A percentile compares a stretch with the other conserved stretches of the same genome.
Evolutionary conservation across 257 asterid genomes (phyloP).

Genomic region (Przewalskia tangutica): DNA sequence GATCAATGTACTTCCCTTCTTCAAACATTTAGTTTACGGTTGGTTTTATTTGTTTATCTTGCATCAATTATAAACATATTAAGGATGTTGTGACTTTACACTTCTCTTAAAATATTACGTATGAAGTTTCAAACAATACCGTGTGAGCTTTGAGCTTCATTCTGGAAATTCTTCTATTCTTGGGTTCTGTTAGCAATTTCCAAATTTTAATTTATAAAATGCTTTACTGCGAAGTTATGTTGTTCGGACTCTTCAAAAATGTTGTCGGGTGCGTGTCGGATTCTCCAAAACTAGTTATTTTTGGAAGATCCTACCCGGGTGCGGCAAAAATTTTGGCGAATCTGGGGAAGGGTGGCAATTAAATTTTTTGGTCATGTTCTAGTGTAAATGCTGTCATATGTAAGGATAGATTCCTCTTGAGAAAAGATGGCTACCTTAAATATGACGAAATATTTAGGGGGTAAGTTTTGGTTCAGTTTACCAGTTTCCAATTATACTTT

Average conservation of each 20-base stretch:
- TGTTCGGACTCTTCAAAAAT: no score
- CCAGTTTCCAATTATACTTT: neutral
- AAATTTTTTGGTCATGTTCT: neutral
- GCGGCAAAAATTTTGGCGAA: no score
- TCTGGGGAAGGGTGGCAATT: neutral
- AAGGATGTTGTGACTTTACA: neutral
- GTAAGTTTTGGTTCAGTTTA: neutral
- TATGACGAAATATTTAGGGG: neutral
- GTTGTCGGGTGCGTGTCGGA: no score
- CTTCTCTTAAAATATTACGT: neutral
- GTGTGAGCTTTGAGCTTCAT: neutral
- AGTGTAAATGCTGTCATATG: neutral
- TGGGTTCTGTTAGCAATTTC: neutral
- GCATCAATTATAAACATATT: neutral
- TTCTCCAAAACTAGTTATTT: no score
- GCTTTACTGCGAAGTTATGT: neutral
- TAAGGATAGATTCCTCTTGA: neutral
- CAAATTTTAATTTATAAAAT: neutral
- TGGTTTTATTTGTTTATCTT: neutral
- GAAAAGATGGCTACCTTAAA: neutral
- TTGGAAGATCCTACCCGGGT: no score
- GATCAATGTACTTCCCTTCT: constrained; percentile 52
- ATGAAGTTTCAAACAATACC: neutral
- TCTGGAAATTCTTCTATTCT: neutral
- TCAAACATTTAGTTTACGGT: neutral